Conservation (phyloP, 2,329 filamentous ascomycete genomes). For the Amesomyces nigricolor region DNA sequence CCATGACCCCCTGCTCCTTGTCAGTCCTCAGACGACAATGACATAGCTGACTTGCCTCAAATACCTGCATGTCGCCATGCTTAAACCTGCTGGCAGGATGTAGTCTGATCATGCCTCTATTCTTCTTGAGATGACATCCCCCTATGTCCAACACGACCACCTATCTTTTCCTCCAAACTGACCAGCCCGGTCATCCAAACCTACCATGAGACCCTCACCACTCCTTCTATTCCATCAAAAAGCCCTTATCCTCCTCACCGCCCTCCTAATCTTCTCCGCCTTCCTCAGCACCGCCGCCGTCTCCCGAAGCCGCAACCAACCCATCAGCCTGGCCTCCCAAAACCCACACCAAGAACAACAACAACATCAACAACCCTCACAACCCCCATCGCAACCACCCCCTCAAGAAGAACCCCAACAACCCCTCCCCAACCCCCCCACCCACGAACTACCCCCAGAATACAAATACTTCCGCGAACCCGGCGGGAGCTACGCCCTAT, state of each 20-base stretch:
- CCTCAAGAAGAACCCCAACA: not conserved
- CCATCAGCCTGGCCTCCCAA: not conserved
- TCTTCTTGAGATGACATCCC: not conserved
- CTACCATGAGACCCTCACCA: not conserved
- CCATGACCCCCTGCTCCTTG: not conserved
- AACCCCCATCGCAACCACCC: not conserved
- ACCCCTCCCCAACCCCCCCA: not conserved
- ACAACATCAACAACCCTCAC: not conserved
- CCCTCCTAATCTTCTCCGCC: conserved; percentile 7
- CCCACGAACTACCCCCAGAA: conserved; percentile 22
- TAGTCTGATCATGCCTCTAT: not conserved
- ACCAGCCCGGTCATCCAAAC: not conserved
- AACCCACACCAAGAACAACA: not conserved
- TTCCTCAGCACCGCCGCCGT: conserved; percentile 9
- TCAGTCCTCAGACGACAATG: not conserved
- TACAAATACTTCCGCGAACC: conserved; percentile 64
- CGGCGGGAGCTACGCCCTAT: conserved; percentile 52
- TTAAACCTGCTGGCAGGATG: not conserved
- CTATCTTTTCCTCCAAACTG: not conserved
- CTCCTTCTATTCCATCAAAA: not conserved
- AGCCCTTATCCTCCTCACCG: not conserved
- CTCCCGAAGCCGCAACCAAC: not conserved
- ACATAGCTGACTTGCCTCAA: not conserved
- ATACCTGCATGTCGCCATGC: not conserved
- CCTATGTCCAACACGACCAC: not conserved